Evolutionary conservation across 1,139 yeast genomes (phyloP).

Genomic region (Debaryomyces psychrophilus): DNA sequence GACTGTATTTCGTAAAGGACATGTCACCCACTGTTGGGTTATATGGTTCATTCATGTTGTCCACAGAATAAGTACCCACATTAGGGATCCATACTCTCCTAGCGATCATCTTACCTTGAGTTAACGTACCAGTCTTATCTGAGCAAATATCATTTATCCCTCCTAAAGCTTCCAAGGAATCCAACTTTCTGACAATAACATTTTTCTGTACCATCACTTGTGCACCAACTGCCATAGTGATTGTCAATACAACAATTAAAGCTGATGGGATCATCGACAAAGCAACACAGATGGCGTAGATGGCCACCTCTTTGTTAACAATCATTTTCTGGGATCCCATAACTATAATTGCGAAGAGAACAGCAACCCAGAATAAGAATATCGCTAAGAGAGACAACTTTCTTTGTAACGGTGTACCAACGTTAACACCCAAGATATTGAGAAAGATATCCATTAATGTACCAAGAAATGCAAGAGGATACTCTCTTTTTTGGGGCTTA

Average conservation of each 20-base stretch:
- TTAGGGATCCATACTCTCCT: constrained; percentile 78
- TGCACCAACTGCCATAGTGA: constrained; percentile 87
- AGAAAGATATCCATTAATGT: constrained; percentile 50
- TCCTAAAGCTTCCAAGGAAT: constrained; percentile 78
- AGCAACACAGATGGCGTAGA: constrained; percentile 82
- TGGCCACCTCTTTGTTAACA: constrained; percentile 73
- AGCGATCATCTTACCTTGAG: constrained; percentile 80
- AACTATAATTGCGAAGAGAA: constrained; percentile 73
- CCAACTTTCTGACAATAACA: constrained; percentile 77
- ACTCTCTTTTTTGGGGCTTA: constrained; percentile 44
- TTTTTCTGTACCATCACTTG: constrained; percentile 72
- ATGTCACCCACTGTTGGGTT: constrained; percentile 72
- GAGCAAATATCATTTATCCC: constrained; percentile 82
- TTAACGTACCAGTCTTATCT: constrained; percentile 81
- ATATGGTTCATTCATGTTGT: constrained; percentile 66
- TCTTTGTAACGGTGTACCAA: constrained; percentile 77
- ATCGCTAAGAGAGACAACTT: constrained; percentile 73
- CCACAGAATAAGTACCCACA: constrained; percentile 65
- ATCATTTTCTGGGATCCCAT: constrained; percentile 75
- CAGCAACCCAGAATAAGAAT: constrained; percentile 68
- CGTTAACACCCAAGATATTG: constrained; percentile 70
- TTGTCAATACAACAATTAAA: constrained; percentile 76
- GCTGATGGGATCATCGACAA: constrained; percentile 85
- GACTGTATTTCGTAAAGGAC: constrained; percentile 43
- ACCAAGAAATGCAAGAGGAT: constrained; percentile 46